Evolutionary conservation across 441 rosid genomes (phyloP), one percentile per base, ranked within the genome.

Genomic region (Iberis amara): DNA sequence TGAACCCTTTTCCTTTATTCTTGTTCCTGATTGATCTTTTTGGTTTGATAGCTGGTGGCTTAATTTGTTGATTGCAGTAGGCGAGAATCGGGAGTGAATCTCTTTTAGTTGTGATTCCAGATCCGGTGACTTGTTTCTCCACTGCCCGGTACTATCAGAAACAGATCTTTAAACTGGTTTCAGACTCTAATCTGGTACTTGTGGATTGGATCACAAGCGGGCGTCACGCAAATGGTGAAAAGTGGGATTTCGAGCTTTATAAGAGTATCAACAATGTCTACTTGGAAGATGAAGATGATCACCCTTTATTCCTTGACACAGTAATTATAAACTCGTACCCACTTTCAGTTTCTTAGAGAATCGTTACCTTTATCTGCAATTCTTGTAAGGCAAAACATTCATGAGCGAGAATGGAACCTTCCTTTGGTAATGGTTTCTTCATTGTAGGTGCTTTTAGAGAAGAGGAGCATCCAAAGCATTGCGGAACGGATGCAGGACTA

Each of bases 181-280:
- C 79, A 1, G 85, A 82, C 65, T 84, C 96, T 7, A 86, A 66
- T 66, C 75, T 94, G 57, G 76, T 89, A 14, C 60, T 86, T 56
- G 95, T 92, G 9, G 96, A 92, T 64, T 92, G 96, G 97, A 77
- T 89, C 64, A 92, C 99, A 35, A 89, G 96, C 43, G 99, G 97
- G 8, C 96, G 89, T 33, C 96, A 84, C 55, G 83, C 85, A 39
- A 92, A 80, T 43, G 92, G 96, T 33, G 96, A 92, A 64, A 89
- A 79, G 70, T 89, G 97, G 96, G 95, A 86, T 53, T 84, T 92
- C 26, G 76, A 81, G 2, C 72, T 72, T 62, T 92, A 92, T 41
- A 86, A 75, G 75, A 89, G 99, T 79, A 81, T 79, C 68, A 92
- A 92, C 77, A 68, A 77, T 48, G 78, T 92, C 47, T 72, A 79